phyloP scores from a whole-genome alignment of 2,329 filamentous ascomycete genomes.

The Harringtonia lauricola region DNA sequence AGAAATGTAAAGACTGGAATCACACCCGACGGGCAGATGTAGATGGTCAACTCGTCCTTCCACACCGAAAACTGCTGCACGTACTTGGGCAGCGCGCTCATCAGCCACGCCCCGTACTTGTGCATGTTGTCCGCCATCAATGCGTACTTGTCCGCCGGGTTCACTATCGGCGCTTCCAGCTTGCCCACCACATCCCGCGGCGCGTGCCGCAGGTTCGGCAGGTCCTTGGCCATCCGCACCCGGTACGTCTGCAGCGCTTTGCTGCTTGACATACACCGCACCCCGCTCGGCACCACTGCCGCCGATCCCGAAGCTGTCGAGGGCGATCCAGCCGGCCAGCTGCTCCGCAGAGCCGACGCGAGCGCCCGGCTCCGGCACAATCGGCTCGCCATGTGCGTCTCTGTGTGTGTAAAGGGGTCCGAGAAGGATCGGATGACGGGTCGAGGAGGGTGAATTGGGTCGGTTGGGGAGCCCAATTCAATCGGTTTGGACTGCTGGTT shows the following conservation, averaged over 20 bases:
- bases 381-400: conserved; percentile 44
- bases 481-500: background rate
- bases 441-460: background rate
- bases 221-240: conserved; percentile 49
- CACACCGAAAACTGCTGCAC: conserved; percentile 98
- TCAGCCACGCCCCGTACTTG: conserved; percentile 90
- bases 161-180: conserved; percentile 70
- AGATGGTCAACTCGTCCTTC: conserved; percentile 97
- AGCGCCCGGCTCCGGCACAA: conserved; percentile 45
- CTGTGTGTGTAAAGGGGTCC: conserved; percentile 21
- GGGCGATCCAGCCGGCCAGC: conserved; percentile 25
- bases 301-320: background rate
- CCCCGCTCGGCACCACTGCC: conserved; percentile 12
- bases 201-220: conserved; percentile 57
- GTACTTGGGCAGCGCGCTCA: conserved; percentile 95
- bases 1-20: conserved; percentile 90
- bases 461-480: background rate
- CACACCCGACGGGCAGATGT: conserved; percentile 79
- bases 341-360: conserved; percentile 43
- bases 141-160: conserved; percentile 86
- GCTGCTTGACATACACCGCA: conserved; percentile 40
- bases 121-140: conserved; percentile 81
- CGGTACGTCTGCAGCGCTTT: conserved; percentile 29
- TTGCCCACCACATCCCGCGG: conserved; percentile 45
- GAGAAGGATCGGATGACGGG: conserved; percentile 15